Evolutionary conservation across 2,329 filamentous ascomycete species (phyloP), one percentile per base, ranked within the genome.

Genomic region (Colletotrichum spinosum): DNA sequence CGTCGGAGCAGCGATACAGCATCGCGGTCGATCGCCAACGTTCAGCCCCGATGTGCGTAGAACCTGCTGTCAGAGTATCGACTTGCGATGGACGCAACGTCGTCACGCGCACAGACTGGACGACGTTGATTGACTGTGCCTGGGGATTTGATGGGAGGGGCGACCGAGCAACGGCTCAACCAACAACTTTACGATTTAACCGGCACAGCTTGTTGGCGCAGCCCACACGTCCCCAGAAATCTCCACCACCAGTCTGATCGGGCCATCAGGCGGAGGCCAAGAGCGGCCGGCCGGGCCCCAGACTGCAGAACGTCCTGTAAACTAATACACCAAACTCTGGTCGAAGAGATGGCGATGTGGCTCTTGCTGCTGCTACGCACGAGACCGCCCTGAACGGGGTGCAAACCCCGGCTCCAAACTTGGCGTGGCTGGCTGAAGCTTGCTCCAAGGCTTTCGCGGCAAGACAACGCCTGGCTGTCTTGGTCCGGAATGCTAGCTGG

Each of bases 271-370:
- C 62, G 45, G 51, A 58, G 62, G 35, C 44, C 35, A 48, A 45
- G 52, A 9, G 57, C 57, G 45, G 35, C 57, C 51, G 52, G 51
- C 46, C 53, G 34, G 52, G 48, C 51, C 57, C 51, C 38, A 42
- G 51, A 55, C 45, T 52, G 34, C 51, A 61, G 57, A 52, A 65
- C 35, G 35, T 41, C 46, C 51, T 17, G 51, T 61, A 34, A 52
- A 61, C 34, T 61, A 17, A 17, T 17, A 50, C 46, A 65, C 62
- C 45, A 45, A 61, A 25, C 39, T 34, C 39, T n/a, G 25, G 33
- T 41, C 51, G 52, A 35, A 39, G 62, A 56, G 45, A 65, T 51
- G 57, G 61, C 51, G 51, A 61, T 61, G 15, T 52, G 41, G 25
- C 55, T 45, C 25, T 41, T 44, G 42, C 35, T 46, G 41, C 57